Evolutionary conservation across 2,329 filamentous ascomycete species (phyloP).

Genomic region (Aspergillus fischeri): DNA sequence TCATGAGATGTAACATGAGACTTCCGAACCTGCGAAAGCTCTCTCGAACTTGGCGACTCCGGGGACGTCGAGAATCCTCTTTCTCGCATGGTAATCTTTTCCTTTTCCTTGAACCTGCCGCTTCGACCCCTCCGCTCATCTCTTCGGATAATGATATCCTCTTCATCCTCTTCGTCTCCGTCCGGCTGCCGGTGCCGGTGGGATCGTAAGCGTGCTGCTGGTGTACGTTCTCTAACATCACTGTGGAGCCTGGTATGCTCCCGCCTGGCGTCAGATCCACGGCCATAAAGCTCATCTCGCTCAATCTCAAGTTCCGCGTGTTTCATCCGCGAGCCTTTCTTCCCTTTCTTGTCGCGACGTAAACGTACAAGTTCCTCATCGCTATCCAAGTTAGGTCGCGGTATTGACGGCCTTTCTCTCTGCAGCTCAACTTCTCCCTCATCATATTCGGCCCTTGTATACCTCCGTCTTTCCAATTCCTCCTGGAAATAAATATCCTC

Average conservation of each 20-base stretch:
- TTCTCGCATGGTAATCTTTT: conserved; percentile 39
- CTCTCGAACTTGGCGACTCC: conserved; percentile 50
- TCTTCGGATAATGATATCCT: conserved; percentile 27
- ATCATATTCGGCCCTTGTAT: conserved; percentile 14
- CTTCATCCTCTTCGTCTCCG: conserved; percentile 25
- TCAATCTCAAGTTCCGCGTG: conserved; percentile 7
- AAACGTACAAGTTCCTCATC: conserved; percentile 3
- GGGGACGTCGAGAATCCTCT: conserved; percentile 33
- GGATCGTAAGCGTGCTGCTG: conserved; percentile 1
- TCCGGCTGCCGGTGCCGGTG: conserved; percentile 10
- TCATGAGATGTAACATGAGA: conserved; percentile 72
- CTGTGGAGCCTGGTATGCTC: conserved; percentile 8
- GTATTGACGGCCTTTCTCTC: conserved; percentile 5
- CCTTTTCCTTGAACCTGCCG: conserved; percentile 25
- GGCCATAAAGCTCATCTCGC: conserved; percentile 3
- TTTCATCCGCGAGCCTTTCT: neutral
- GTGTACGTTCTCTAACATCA: conserved; percentile 1
- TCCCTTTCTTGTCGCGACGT: conserved; percentile 8
- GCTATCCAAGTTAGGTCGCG: conserved; percentile 1
- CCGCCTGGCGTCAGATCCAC: neutral
- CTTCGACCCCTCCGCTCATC: conserved; percentile 19
- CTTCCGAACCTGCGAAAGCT: conserved; percentile 59
- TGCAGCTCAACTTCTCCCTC: conserved; percentile 3
- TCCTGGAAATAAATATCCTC: conserved; percentile 6
- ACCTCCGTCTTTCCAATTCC: conserved; percentile 5